Conservation (phyloP, 192 early-diverging fungal species). For the Dispira simplex region DNA sequence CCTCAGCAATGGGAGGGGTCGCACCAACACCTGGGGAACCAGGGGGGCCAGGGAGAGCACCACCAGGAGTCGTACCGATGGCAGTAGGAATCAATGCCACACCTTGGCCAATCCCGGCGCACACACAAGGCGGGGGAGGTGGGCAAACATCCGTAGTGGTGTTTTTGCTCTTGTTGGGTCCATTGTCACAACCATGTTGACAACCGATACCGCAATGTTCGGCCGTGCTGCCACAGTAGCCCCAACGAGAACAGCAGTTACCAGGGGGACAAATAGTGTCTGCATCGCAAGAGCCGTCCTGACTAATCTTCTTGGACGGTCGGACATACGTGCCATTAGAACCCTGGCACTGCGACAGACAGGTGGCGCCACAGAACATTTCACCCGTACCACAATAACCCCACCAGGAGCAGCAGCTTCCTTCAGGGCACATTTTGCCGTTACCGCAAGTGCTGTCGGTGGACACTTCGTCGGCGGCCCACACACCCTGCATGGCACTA, state of each 20-base stretch:
- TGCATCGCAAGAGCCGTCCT: conserved; percentile 7
- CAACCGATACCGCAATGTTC: conserved; percentile 4
- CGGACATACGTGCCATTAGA: conserved; percentile 1
- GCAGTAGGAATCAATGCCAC: not conserved
- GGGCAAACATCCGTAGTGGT: not conserved
- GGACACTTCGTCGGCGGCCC: not conserved
- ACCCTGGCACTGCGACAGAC: conserved; percentile 9
- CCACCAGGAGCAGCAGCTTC: conserved; percentile 14
- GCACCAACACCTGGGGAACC: too few species aligned
- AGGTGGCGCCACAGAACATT: conserved; percentile 12
- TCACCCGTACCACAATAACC: conserved; percentile 12
- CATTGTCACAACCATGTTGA: not conserved
- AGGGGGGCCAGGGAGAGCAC: too few species aligned
- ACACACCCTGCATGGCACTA: not conserved
- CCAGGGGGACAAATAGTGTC: conserved; percentile 9
- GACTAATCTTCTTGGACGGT: conserved; percentile 9
- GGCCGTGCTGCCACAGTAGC: conserved; percentile 9
- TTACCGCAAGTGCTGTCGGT: conserved; percentile 10
- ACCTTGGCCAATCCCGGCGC: not conserved
- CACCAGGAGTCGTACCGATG: too few species aligned
- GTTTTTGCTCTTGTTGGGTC: not conserved
- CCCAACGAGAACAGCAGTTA: conserved; percentile 10
- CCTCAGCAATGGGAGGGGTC: too few species aligned
- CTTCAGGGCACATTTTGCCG: conserved; percentile 11
- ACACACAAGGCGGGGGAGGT: conserved; percentile 5